phyloP scores from a whole-genome alignment of 768 basidiomycete genomes.

The Daedalea quercina region DNA sequence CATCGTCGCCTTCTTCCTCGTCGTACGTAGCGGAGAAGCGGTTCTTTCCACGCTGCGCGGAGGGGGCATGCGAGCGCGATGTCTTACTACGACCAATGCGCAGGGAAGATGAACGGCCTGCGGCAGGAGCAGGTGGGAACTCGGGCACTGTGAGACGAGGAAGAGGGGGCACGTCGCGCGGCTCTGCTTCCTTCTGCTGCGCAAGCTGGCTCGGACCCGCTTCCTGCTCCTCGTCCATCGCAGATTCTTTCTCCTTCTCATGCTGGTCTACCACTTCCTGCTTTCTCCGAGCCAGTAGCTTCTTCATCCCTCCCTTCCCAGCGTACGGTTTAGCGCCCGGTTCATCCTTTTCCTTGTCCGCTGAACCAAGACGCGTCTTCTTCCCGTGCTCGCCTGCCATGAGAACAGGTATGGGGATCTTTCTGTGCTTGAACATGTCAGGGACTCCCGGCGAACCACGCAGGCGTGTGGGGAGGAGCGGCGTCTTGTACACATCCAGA shows the following conservation, averaged over 20 bases:
- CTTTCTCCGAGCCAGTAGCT: slow-evolving; percentile 56
- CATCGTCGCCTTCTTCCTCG: slow-evolving; percentile 36
- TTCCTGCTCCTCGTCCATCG: slow-evolving; percentile 20
- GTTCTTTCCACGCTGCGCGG: slow-evolving; percentile 38
- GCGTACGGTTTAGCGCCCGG: slow-evolving; percentile 64
- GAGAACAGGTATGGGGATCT: slow-evolving; percentile 35
- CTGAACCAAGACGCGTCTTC: slow-evolving; percentile 41
- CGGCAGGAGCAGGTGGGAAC: slow-evolving; percentile 3
- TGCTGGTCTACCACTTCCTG: slow-evolving; percentile 47
- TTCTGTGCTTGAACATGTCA: slow-evolving; percentile 57
- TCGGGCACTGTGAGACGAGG: not conserved
- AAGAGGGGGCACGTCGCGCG: not conserved
- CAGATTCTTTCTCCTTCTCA: slow-evolving; percentile 24
- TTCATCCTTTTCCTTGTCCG: slow-evolving; percentile 24
- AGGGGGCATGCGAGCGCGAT: slow-evolving; percentile 49
- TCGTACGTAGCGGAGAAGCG: slow-evolving; percentile 65
- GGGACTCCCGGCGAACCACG: slow-evolving; percentile 41
- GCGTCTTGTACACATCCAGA: slow-evolving; percentile 74
- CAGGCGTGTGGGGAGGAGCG: slow-evolving; percentile 59
- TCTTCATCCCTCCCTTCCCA: slow-evolving; percentile 75
- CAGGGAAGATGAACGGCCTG: slow-evolving; percentile 43
- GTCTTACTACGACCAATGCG: slow-evolving; percentile 59
- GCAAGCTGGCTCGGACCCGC: not conserved
- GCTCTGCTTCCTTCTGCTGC: not conserved
- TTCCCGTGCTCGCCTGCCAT: slow-evolving; percentile 59